Conservation (phyloP, 2,329 filamentous ascomycete species). For the Cladosporium colombiae region DNA sequence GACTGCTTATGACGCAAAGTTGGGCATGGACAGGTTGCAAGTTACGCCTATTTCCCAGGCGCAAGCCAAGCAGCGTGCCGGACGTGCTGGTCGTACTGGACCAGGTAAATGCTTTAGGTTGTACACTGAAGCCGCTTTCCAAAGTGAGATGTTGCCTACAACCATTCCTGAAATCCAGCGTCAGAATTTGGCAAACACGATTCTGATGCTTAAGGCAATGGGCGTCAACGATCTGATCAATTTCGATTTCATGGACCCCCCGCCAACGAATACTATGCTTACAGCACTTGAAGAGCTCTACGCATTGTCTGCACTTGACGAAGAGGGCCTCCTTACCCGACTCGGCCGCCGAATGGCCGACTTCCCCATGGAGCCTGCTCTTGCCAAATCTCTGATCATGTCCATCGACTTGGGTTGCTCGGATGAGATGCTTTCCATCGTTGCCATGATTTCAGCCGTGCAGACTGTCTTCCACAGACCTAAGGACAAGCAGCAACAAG, state of each 20-base stretch:
- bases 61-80: conserved; percentile 90
- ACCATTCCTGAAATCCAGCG: conserved; percentile 96
- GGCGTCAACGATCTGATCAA: conserved; percentile 96
- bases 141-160: conserved; percentile 95
- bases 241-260: conserved; percentile 99
- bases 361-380: conserved; percentile 93
- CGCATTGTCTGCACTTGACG: conserved; percentile 84
- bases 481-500: conserved; percentile 94
- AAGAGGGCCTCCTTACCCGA: conserved; percentile 90
- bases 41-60: conserved; percentile 97
- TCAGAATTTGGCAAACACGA: conserved; percentile 88
- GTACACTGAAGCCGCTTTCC: conserved; percentile 93
- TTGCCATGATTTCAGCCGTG: conserved; percentile 83
- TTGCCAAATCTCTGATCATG: conserved; percentile 87
- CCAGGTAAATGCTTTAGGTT: conserved; percentile 95
- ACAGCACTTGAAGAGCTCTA: conserved; percentile 95
- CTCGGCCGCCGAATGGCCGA: conserved; percentile 97
- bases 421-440: conserved; percentile 91
- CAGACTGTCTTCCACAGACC: conserved; percentile 89
- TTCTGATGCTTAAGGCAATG: conserved; percentile 98
- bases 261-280: conserved; percentile 96
- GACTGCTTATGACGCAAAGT: conserved; percentile 92
- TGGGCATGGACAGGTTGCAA: conserved; percentile 95
- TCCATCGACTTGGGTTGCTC: conserved; percentile 86
- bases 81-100: conserved; percentile 88